A percentile compares a stretch with the other conserved stretches of the same genome.
phyloP scores from a whole-genome alignment of 257 asterid genomes.

The Dorcoceras hygrometricum region DNA sequence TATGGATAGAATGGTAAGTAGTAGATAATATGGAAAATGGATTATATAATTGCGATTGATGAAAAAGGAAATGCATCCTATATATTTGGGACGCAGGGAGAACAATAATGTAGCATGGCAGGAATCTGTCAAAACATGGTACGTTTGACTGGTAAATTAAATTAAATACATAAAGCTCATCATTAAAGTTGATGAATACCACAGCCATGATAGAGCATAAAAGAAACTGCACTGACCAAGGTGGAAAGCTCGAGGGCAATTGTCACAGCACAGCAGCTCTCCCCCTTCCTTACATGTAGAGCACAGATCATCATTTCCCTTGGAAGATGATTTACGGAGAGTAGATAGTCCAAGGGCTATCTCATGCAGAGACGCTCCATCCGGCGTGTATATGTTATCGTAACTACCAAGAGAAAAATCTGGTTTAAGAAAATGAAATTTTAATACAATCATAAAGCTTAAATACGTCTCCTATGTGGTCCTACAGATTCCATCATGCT shows the following conservation, averaged over 20 bases:
- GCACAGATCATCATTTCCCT: constrained; percentile 86
- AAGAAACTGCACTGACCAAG: constrained; percentile 39
- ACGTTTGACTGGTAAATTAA: neutral
- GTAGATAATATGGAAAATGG: too few species aligned
- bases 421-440: constrained; percentile 21
- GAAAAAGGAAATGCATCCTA: too few species aligned
- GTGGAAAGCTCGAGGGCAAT: constrained; percentile 91
- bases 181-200: neutral
- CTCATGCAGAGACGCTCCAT: constrained; percentile 78
- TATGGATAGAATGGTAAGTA: too few species aligned
- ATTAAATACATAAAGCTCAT: neutral
- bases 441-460: constrained; percentile 5
- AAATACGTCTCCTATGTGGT: constrained; percentile 1
- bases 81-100: too few species aligned
- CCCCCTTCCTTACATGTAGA: constrained; percentile 76
- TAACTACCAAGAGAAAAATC: constrained; percentile 53
- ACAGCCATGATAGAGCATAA: neutral
- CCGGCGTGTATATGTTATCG: constrained; percentile 69
- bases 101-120: constrained; percentile 4
- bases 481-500: neutral
- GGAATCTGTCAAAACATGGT: neutral
- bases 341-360: constrained; percentile 54
- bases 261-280: constrained; percentile 76
- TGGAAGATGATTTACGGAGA: constrained; percentile 40
- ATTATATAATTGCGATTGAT: too few species aligned